Conservation (phyloP, 768 basidiomycete species). For the Psilocybe sp. region DNA sequence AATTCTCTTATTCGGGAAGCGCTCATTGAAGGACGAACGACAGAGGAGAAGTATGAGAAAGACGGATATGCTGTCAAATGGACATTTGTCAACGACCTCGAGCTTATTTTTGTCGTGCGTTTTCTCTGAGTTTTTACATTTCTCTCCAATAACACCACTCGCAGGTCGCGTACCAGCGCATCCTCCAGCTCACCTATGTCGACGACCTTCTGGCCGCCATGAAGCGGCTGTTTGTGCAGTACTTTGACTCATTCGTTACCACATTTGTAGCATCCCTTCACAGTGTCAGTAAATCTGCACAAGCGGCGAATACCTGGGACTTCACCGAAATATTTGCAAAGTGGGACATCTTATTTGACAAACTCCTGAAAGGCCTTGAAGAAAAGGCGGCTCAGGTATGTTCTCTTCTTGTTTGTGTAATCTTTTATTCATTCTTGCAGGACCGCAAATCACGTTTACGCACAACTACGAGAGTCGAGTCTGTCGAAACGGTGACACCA, state of each 20-base stretch:
- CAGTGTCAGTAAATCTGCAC: constrained; percentile 43
- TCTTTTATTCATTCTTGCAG: constrained; percentile 30
- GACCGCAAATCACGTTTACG: constrained; percentile 71
- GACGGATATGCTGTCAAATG: constrained; percentile 94
- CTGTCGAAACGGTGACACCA: constrained; percentile 40
- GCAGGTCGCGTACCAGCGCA: constrained; percentile 94
- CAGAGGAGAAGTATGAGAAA: constrained; percentile 85
- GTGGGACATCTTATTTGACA: constrained; percentile 83
- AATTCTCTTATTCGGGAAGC: constrained; percentile 89
- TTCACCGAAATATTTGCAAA: constrained; percentile 68
- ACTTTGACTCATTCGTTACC: constrained; percentile 81
- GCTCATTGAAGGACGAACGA: constrained; percentile 83
- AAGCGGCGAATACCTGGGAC: constrained; percentile 52
- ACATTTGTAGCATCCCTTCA: constrained; percentile 84
- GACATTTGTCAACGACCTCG: constrained; percentile 93
- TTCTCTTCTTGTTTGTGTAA: constrained; percentile 4
- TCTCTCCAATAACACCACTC: constrained; percentile 6
- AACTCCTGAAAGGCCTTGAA: constrained; percentile 69
- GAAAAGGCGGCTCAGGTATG: constrained; percentile 68
- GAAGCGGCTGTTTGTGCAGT: constrained; percentile 81
- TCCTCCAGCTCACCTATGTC: constrained; percentile 91
- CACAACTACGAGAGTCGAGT: constrained; percentile 29
- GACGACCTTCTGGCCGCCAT: constrained; percentile 81
- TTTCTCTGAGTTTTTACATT: constrained; percentile 1
- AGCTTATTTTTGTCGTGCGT: constrained; percentile 93